Evolutionary conservation across 176 grass and related monocot genomes (phyloP), one percentile per base, ranked within the genome.

Genomic region (Alloteropsis semialata): DNA sequence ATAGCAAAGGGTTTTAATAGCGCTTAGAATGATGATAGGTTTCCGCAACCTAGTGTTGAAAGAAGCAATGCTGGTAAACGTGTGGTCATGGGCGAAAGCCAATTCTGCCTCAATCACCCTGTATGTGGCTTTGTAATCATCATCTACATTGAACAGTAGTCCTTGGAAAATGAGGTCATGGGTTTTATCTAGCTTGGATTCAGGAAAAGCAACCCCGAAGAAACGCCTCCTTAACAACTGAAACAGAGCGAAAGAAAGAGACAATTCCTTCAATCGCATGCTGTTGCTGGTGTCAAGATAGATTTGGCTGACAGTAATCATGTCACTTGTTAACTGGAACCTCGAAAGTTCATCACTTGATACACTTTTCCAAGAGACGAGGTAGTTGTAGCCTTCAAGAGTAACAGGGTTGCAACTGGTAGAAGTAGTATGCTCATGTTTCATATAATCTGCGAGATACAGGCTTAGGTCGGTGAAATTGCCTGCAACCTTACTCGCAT

Each of bases 181-280:
- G 1, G 66, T 45, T 45, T 69, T 44, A 10, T 16, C 39, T n/a
- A 69, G 66, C 38, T 69, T 45, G 39, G 66, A 69, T 45, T 69
- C 66, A 43, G 39, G 66, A 45, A 38, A 69, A 69, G 66, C 5
- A 44, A 69, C 22, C 38, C 38, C 39, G 14, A 69, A 69, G 66
- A 69, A 45, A 69, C 66, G 66, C 66, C 66, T 24, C 39, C 66
- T 69, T 45, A 69, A 69, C 39, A 70, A 22, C 67, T 70, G 67
- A 46, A 70, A 70, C 3, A 70, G 16, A 22, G 67, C 67, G 1
- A 70, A 70, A 3, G 67, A 45, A 25, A 45, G 66, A 11, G 4
- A 28, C 11, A 45, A 1, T 1, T 70, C 66, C 38, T 70, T 70
- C 38, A 70, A 15, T 39, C 24, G 22, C 42, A 8, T 3, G 24